Percentiles rank a stretch among this genome's conserved stretches.
These are phyloP conservation scores for Phaffomyces antillensis DNA, from an alignment of 805 yeast genomes.

Conservation along the genomic window DNA sequence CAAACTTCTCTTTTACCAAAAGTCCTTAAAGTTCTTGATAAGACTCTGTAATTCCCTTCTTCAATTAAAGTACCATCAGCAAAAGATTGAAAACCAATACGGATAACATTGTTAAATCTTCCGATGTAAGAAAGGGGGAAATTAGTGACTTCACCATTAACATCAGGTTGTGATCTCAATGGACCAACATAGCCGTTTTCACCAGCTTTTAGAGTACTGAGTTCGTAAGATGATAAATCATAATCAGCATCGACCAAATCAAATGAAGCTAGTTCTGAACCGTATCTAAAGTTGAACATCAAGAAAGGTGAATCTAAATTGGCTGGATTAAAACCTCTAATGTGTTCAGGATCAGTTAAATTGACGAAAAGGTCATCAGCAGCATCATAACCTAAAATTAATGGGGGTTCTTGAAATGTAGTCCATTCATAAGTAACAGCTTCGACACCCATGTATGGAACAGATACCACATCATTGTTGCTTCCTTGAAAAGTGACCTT, in stretches of 20 bases:
- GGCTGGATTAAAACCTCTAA: conserved; percentile 1
- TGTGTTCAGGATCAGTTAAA: conserved; percentile 2
- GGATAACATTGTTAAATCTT: background rate
- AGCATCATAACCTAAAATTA: conserved; percentile 3
- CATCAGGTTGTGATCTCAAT: conserved; percentile 2
- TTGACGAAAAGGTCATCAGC: conserved; percentile 2
- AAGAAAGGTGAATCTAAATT: conserved; percentile 4
- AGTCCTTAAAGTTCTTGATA: conserved; percentile 7
- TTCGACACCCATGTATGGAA: conserved; percentile 15
- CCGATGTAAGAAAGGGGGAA: conserved; percentile 5
- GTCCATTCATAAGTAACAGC: conserved; percentile 9
- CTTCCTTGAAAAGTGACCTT: conserved; percentile 9
- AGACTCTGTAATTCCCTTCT: conserved; percentile 8
- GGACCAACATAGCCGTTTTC: conserved; percentile 9
- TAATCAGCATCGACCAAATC: conserved; percentile 14
- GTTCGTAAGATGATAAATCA: conserved; percentile 3
- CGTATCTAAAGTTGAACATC: conserved; percentile 6
- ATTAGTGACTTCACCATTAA: background rate
- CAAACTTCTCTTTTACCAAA: conserved; percentile 5
- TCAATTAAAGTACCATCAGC: conserved; percentile 8
- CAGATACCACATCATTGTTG: conserved; percentile 11
- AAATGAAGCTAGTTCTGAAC: conserved; percentile 9
- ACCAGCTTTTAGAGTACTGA: conserved; percentile 8
- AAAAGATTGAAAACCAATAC: conserved; percentile 4
- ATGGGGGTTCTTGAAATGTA: conserved; percentile 1